These are phyloP conservation scores for Solanum gandarillasii DNA, from an alignment of 257 asterid genomes.

Conservation along the genomic window DNA sequence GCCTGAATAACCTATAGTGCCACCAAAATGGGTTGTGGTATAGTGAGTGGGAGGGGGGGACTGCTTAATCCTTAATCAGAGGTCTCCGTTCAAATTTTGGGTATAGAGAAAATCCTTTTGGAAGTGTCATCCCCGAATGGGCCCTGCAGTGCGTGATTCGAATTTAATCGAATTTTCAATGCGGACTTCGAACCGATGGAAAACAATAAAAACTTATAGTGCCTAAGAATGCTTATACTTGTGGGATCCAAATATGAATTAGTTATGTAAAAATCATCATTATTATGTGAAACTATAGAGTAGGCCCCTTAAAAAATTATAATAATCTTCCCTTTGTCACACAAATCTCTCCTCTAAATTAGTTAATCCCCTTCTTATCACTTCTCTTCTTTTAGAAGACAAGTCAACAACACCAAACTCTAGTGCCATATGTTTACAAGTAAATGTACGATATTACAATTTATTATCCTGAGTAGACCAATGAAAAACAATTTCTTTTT, in stretches of 20 bases:
- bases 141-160: too few species aligned
- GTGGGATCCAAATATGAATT: neutral
- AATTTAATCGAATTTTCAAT: too few species aligned
- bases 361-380: constrained; percentile 8
- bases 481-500: neutral
- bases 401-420: neutral
- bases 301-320: neutral
- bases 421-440: neutral
- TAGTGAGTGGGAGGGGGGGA: too few species aligned
- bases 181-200: too few species aligned
- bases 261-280: neutral
- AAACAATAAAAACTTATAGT: neutral
- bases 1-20: neutral
- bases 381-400: constrained; percentile 2
- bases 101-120: rapidly evolving
- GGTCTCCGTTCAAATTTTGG: too few species aligned
- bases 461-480: neutral
- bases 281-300: neutral
- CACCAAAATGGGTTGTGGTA: too few species aligned
- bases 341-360: constrained; percentile 21
- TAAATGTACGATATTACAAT: neutral
- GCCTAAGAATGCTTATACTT: neutral
- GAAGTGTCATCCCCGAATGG: too few species aligned
- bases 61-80: too few species aligned
- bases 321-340: neutral